A percentile compares a stretch with the other conserved stretches of the same genome.
Conservation (phyloP, 2,329 filamentous ascomycete genomes). For the Rosellinia necatrix region DNA sequence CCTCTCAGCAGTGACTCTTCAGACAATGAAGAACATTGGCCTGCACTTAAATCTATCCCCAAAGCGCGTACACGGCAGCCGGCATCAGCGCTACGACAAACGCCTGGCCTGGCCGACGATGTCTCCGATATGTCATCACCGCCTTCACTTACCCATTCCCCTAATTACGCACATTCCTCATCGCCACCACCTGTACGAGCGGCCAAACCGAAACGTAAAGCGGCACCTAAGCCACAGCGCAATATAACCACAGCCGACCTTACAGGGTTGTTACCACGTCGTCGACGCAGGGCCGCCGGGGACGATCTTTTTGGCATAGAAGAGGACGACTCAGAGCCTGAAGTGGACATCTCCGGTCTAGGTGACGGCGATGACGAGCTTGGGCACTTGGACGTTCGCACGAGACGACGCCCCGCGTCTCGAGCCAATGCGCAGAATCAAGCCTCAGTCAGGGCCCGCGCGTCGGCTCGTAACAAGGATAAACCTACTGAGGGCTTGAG, state of each 20-base stretch:
- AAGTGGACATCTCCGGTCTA: slow-evolving; percentile 53
- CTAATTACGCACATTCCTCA: slow-evolving; percentile 52
- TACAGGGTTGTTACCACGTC: slow-evolving; percentile 58
- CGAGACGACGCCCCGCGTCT: slow-evolving; percentile 42
- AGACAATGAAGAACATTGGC: slow-evolving; percentile 53
- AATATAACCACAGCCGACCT: slow-evolving; percentile 60
- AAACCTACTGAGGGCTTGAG: slow-evolving; percentile 24
- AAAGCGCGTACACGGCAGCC: slow-evolving; percentile 46
- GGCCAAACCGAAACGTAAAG: slow-evolving; percentile 41
- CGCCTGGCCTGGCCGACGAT: slow-evolving; percentile 47
- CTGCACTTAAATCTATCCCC: slow-evolving; percentile 56
- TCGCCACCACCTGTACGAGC: slow-evolving; percentile 37
- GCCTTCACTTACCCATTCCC: slow-evolving; percentile 69
- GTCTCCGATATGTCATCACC: slow-evolving; percentile 65
- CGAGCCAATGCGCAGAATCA: slow-evolving; percentile 38
- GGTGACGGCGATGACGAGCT: slow-evolving; percentile 62
- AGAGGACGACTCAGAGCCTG: slow-evolving; percentile 49
- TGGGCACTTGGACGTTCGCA: slow-evolving; percentile 49
- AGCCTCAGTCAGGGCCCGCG: slow-evolving; percentile 24
- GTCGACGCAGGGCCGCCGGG: slow-evolving; percentile 48
- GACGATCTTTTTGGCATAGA: slow-evolving; percentile 49
- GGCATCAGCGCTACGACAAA: slow-evolving; percentile 39
- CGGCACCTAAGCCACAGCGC: slow-evolving; percentile 44
- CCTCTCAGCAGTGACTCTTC: slow-evolving; percentile 58
- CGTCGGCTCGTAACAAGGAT: slow-evolving; percentile 22